Conservation (phyloP, 108 stramenopile genomes). For the Skeletonema grethae region DNA sequence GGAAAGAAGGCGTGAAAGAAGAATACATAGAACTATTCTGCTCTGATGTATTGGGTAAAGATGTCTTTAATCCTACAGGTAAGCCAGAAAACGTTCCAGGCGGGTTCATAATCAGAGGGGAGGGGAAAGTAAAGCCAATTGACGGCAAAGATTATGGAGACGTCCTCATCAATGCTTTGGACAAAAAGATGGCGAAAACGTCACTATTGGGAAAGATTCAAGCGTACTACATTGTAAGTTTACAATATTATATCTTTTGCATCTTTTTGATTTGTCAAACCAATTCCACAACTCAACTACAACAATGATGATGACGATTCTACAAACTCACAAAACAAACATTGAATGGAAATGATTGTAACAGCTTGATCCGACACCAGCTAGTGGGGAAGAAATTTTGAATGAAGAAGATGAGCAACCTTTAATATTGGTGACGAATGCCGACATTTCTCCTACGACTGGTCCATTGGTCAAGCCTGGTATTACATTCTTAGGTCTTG, state of each 20-base stretch:
- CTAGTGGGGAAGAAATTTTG: conserved; percentile 64
- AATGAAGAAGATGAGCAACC: conserved; percentile 51
- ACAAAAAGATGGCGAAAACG: conserved; percentile 42
- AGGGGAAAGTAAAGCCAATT: conserved; percentile 23
- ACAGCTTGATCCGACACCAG: conserved; percentile 59
- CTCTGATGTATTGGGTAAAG: conserved; percentile 50
- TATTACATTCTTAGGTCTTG: conserved; percentile 48
- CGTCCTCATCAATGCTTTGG: conserved; percentile 45
- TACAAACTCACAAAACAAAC: too few relatives aligned
- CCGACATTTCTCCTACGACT: conserved; percentile 52
- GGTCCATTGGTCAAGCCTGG: conserved; percentile 45
- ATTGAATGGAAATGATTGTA: too few relatives aligned
- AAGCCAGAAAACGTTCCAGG: conserved; percentile 73
- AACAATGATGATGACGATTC: too few relatives aligned
- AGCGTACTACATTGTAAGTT: conserved; percentile 53
- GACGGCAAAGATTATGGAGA: conserved; percentile 46
- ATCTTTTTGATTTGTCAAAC: too few relatives aligned
- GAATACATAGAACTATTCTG: conserved; percentile 54
- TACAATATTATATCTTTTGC: too few relatives aligned
- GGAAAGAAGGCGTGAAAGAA: conserved; percentile 46
- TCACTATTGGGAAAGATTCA: conserved; percentile 51
- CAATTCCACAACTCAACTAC: too few relatives aligned
- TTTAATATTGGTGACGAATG: conserved; percentile 55
- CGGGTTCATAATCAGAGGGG: conserved; percentile 71
- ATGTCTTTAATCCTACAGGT: conserved; percentile 57